Percentiles rank a stretch among this genome's conserved stretches.
These are phyloP conservation scores for Brassica nigra DNA, from an alignment of 345 rosid species.

Conservation along the genomic window DNA sequence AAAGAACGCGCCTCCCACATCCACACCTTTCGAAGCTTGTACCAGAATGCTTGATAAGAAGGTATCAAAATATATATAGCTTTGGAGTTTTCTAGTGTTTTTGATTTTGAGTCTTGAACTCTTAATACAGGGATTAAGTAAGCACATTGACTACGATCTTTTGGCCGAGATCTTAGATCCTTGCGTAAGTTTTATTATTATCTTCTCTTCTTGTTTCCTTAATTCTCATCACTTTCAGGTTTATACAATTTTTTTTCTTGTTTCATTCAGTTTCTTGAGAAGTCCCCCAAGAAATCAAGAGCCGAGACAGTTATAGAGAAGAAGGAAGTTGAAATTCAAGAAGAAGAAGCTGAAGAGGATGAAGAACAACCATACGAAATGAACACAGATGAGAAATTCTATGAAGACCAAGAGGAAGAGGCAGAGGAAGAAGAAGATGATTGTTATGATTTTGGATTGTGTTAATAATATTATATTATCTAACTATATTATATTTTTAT, in stretches of 20 bases:
- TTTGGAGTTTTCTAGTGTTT: neutral
- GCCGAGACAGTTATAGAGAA: neutral
- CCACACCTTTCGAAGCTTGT: slow-evolving; percentile 72
- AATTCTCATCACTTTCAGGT: neutral
- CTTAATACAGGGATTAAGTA: slow-evolving; percentile 60
- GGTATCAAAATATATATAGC: slow-evolving; percentile 43
- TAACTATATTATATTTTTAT: neutral
- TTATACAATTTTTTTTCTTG: neutral
- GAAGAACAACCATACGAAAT: neutral
- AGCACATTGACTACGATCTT: slow-evolving; percentile 65
- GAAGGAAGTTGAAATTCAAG: neutral
- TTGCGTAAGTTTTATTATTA: slow-evolving; percentile 45
- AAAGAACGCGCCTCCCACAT: slow-evolving; percentile 59
- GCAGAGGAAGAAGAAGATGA: neutral
- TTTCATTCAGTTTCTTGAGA: neutral
- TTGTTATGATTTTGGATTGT: neutral
- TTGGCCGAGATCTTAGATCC: slow-evolving; percentile 56
- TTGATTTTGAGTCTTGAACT: slow-evolving; percentile 1
- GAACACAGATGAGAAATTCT: neutral
- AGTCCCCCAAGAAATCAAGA: neutral
- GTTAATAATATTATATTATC: neutral
- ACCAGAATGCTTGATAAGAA: slow-evolving; percentile 57
- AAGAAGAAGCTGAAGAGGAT: neutral
- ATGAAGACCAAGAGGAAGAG: neutral
- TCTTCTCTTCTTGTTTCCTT: neutral